Evolutionary conservation across 2,329 filamentous ascomycete genomes (phyloP).

Genomic region (Neonectria hederae): DNA sequence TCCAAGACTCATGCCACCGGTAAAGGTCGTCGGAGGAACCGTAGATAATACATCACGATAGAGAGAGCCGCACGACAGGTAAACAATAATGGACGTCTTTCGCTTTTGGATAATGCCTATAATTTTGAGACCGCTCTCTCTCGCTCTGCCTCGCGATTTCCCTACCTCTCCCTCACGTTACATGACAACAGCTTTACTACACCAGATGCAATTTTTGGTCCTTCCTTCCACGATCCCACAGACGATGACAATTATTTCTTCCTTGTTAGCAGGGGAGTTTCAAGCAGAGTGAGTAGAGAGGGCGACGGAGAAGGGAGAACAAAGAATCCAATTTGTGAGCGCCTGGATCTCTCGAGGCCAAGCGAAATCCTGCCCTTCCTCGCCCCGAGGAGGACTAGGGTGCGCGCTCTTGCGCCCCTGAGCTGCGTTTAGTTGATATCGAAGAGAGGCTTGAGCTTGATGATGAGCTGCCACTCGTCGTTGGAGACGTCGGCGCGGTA

Average conservation of each 20-base stretch:
- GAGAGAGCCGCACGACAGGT: background rate
- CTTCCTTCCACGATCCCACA: slow-evolving; percentile 8
- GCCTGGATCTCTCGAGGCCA: background rate
- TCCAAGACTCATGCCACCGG: too few relatives aligned
- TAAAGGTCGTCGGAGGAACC: too few relatives aligned
- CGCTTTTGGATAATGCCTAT: slow-evolving; percentile 22
- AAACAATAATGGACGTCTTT: background rate
- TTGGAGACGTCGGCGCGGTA: slow-evolving; percentile 87
- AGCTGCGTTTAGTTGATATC: slow-evolving; percentile 73
- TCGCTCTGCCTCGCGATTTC: background rate
- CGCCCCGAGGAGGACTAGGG: background rate
- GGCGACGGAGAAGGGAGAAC: background rate
- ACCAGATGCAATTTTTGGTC: slow-evolving; percentile 11
- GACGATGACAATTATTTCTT: slow-evolving; percentile 6
- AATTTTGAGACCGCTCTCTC: slow-evolving; percentile 13
- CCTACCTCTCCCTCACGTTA: background rate
- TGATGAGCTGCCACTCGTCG: slow-evolving; percentile 94
- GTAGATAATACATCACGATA: background rate
- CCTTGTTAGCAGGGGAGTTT: background rate
- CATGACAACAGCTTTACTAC: slow-evolving; percentile 5
- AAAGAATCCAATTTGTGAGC: background rate
- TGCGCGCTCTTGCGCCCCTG: background rate
- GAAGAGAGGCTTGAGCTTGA: slow-evolving; percentile 94
- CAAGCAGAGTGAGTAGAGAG: background rate
- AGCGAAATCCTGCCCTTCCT: background rate